A percentile compares a stretch with the other conserved stretches of the same genome.
Evolutionary conservation across 805 yeast genomes (phyloP).

Genomic region (Schizosaccharomyces osmophilus): DNA sequence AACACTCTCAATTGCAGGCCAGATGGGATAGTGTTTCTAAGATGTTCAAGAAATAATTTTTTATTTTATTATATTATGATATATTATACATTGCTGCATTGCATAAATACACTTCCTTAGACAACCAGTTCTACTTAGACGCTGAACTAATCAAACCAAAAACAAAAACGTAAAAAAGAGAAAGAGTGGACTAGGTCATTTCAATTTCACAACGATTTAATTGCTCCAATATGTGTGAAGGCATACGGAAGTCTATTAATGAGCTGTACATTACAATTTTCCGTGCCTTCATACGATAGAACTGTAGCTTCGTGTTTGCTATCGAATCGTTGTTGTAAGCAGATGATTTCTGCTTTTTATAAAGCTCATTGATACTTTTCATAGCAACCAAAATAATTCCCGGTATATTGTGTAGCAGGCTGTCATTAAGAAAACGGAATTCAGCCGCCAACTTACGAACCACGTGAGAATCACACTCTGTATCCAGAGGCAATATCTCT

Average conservation of each 20-base stretch:
- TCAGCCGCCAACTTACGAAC: constrained; percentile 51
- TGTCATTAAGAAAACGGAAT: constrained; percentile 37
- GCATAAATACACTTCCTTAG: too few species aligned
- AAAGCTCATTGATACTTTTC: constrained; percentile 18
- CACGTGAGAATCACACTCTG: constrained; percentile 19
- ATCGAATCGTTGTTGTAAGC: not conserved
- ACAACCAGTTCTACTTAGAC: too few species aligned
- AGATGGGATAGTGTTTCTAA: not conserved
- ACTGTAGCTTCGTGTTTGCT: not conserved
- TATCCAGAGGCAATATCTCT: constrained; percentile 28
- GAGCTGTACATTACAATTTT: constrained; percentile 29
- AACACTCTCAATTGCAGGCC: not conserved
- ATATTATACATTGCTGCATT: too few species aligned
- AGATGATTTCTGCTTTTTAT: not conserved
- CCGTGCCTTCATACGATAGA: not conserved
- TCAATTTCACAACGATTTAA: not conserved
- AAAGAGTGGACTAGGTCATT: not conserved
- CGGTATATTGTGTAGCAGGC: constrained; percentile 57
- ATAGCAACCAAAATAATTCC: constrained; percentile 54
- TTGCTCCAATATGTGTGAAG: not conserved
- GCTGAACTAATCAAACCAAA: too few species aligned
- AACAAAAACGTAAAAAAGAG: not conserved
- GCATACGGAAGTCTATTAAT: constrained; percentile 14
- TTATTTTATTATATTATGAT: too few species aligned
- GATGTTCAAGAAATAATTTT: not conserved